Base-by-base conservation (phyloP, 805 yeast species). In the Candida ascalaphidarum region DNA sequence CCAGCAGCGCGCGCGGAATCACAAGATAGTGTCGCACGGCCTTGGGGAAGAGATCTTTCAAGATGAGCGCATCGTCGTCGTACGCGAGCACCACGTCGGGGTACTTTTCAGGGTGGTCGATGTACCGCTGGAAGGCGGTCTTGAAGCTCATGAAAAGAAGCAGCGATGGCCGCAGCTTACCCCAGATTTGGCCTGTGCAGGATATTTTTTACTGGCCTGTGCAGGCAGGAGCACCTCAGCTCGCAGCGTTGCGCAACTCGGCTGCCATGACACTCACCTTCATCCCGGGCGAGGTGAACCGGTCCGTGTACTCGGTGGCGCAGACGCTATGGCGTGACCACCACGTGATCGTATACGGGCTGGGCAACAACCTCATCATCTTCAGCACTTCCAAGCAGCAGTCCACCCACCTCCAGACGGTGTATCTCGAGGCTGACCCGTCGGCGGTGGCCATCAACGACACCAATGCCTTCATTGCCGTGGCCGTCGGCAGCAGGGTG, bases 251-350 rank as follows among this genome's bases (percentile, higher is more conserved):
- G n/a, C 10, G 33, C 36, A 24, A 37, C 36, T 39, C 34, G 28
- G 9, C 19, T 22, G 22, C 25, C 14, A 76, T 79, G 85, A 61
- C 80, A 4, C 51, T 81, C 30, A 74, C 74, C 33, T 77, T 81
- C 44, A 71, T 83, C 25, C 96, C 96, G 2, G 96, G 96, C 2
- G 83, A 82, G 46, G 92, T 92, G 12, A 81, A 78, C 48, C 52
- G 61, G 25, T 48, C 71, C 1, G 62, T 60, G 10, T 71, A 70
- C 38, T 59, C 84, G 1, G 68, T 75, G 14, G 61, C 73, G 22
- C 78, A 75, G 34, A 69, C 65, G 5, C 55, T 58, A 21, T 85
- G 95, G 95, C 74, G 73, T 31, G 62, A 64, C 8, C 74, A 72
- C 34, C 69, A 74, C 28, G 52, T 85, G 2, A 55, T 81, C 19